Conservation (phyloP, 2,329 filamentous ascomycete species). For the Diaporthe vexans region DNA sequence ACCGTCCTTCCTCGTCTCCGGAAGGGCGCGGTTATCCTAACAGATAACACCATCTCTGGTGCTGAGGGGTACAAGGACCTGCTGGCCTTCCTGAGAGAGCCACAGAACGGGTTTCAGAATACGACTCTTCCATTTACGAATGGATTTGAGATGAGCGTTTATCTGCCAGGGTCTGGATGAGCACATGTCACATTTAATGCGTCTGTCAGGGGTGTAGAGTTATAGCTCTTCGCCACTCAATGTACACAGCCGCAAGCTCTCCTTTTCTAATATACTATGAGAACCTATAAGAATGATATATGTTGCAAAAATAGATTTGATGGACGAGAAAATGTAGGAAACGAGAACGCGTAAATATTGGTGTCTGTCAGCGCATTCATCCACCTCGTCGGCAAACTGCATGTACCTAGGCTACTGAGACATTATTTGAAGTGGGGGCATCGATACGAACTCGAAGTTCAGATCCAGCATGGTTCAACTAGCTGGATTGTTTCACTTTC, state of each 20-base stretch:
- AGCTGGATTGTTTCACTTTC: too few species aligned
- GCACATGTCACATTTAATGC: neutral
- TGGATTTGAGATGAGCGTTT: slow-evolving; percentile 45
- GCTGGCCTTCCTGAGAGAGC: slow-evolving; percentile 54
- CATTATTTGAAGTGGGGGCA: too few species aligned
- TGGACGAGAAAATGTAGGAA: neutral
- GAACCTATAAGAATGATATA: neutral
- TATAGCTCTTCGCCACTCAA: neutral
- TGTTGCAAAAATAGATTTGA: neutral
- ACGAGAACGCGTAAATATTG: too few species aligned
- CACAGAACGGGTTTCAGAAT: slow-evolving; percentile 57
- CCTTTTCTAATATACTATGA: neutral
- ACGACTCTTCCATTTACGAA: slow-evolving; percentile 45
- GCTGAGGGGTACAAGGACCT: slow-evolving; percentile 55
- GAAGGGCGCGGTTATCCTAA: slow-evolving; percentile 2
- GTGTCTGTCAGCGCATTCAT: neutral
- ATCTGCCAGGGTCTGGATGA: neutral
- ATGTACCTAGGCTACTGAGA: too few species aligned
- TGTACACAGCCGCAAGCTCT: neutral
- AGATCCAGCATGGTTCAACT: too few species aligned
- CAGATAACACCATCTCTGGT: slow-evolving; percentile 8
- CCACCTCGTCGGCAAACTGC: too few species aligned
- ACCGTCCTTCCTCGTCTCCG: slow-evolving; percentile 4
- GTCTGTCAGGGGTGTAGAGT: neutral
- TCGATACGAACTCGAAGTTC: too few species aligned